Conservation (phyloP, 805 yeast genomes). For the Yamadazyma paraphyllophila region DNA sequence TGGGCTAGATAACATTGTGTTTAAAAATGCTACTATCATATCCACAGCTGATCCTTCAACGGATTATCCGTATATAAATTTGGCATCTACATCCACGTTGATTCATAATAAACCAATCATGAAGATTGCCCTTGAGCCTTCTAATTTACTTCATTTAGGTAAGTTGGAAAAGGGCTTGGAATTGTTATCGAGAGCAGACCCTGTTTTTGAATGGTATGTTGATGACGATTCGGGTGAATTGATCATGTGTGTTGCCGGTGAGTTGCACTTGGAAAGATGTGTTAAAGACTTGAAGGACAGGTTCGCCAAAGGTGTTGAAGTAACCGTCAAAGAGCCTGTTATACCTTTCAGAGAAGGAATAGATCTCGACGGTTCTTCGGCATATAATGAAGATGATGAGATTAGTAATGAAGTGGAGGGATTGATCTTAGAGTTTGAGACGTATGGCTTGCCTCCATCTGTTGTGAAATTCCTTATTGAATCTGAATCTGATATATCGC, state of each 20-base stretch:
- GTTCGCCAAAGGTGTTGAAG: constrained; percentile 82
- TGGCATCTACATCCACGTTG: constrained; percentile 46
- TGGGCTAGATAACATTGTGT: constrained; percentile 77
- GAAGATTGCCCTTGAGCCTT: constrained; percentile 94
- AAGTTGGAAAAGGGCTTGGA: constrained; percentile 75
- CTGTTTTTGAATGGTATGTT: constrained; percentile 83
- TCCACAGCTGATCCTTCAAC: constrained; percentile 45
- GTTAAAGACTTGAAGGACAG: constrained; percentile 85
- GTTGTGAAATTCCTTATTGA: constrained; percentile 49
- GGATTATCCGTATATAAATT: constrained; percentile 64
- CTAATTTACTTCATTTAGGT: constrained; percentile 75
- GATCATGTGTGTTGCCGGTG: constrained; percentile 94
- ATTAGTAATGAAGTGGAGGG: constrained; percentile 16
- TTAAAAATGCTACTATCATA: constrained; percentile 82
- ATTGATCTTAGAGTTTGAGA: constrained; percentile 39
- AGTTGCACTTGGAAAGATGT: constrained; percentile 92
- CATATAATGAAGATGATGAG: constrained; percentile 13
- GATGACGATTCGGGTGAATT: constrained; percentile 88
- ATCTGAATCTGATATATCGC: constrained; percentile 44
- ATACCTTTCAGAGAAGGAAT: constrained; percentile 93
- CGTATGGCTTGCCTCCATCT: constrained; percentile 57
- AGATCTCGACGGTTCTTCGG: constrained; percentile 48
- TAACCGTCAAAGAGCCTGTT: constrained; percentile 84
- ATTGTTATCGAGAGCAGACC: constrained; percentile 83
- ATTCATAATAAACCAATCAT: constrained; percentile 82